These are phyloP conservation scores for Cystofilobasidium ferigula DNA, from an alignment of 768 basidiomycete species.

Conservation along the genomic window DNA sequence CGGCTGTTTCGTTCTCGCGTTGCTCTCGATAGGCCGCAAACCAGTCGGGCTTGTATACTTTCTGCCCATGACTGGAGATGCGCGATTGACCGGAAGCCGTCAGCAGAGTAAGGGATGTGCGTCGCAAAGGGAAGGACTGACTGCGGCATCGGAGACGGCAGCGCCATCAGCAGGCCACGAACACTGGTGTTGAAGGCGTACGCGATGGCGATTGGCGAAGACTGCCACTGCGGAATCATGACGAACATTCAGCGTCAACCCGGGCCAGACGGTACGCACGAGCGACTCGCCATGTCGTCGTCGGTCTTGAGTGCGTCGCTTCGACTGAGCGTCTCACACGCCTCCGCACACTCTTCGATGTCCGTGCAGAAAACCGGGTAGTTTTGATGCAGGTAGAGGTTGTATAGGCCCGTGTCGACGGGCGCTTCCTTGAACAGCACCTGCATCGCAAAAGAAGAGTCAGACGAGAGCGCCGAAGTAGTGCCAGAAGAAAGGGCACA, in stretches of 20 bases:
- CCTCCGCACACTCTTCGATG: conserved; percentile 48
- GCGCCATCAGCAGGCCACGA: conserved; percentile 69
- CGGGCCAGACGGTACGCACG: background rate
- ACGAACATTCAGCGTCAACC: no score
- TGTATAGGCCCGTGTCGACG: conserved; percentile 79
- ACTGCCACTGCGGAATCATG: conserved; percentile 20
- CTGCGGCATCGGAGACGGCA: conserved; percentile 75
- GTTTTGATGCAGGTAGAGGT: conserved; percentile 87
- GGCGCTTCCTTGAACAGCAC: conserved; percentile 69
- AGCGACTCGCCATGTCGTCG: conserved; percentile 37
- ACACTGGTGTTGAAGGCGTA: conserved; percentile 77
- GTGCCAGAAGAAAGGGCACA: conserved; percentile 31
- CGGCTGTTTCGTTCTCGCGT: conserved; percentile 27
- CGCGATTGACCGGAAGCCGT: background rate
- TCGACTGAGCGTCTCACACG: conserved; percentile 32
- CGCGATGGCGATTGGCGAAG: conserved; percentile 16
- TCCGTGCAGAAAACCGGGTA: conserved; percentile 72
- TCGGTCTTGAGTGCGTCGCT: conserved; percentile 38
- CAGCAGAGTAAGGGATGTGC: background rate
- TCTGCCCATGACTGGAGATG: conserved; percentile 47
- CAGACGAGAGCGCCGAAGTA: background rate
- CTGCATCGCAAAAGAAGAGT: conserved; percentile 38
- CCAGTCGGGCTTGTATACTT: conserved; percentile 74
- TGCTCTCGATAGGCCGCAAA: conserved; percentile 39
- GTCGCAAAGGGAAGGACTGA: conserved; percentile 25